Percentiles rank a stretch among this genome's conserved stretches.
These are phyloP conservation scores for Ceratobasidium sp. DNA, from an alignment of 1,284 basidiomycete species.

Conservation along the genomic window DNA sequence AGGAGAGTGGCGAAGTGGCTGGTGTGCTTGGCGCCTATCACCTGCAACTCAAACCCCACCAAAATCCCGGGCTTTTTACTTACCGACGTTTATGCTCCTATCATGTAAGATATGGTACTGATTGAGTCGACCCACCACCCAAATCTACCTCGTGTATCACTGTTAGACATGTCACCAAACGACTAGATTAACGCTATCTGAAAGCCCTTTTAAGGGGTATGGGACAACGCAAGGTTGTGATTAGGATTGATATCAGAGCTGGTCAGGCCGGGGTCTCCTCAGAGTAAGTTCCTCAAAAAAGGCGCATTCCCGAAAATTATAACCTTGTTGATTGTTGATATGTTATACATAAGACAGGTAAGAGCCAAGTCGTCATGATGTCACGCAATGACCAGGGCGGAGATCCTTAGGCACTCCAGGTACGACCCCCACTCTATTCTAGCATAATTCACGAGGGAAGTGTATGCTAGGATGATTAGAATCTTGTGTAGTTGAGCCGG, in stretches of 20 bases:
- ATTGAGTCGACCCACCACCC: too few relatives aligned
- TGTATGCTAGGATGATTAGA: too few relatives aligned
- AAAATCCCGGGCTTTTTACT: background rate
- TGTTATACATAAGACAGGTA: background rate
- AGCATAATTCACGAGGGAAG: conserved; percentile 3
- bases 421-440: conserved; percentile 19
- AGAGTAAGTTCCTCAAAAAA: conserved; percentile 13
- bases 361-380: background rate
- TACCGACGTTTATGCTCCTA: background rate
- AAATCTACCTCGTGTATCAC: background rate
- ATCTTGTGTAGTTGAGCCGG: too few relatives aligned
- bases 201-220: conserved; percentile 7
- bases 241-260: conserved; percentile 42
- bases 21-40: background rate
- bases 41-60: background rate
- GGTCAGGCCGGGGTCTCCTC: conserved; percentile 20
- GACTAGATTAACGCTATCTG: background rate
- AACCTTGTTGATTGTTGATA: background rate
- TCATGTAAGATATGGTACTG: background rate
- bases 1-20: background rate
- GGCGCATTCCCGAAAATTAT: background rate
- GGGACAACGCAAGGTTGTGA: conserved; percentile 36
- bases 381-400: conserved; percentile 27
- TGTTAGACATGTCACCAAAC: background rate
- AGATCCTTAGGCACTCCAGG: conserved; percentile 2